phyloP scores from a whole-genome alignment of 1,284 basidiomycete species.

The Heliocybe sulcata region DNA sequence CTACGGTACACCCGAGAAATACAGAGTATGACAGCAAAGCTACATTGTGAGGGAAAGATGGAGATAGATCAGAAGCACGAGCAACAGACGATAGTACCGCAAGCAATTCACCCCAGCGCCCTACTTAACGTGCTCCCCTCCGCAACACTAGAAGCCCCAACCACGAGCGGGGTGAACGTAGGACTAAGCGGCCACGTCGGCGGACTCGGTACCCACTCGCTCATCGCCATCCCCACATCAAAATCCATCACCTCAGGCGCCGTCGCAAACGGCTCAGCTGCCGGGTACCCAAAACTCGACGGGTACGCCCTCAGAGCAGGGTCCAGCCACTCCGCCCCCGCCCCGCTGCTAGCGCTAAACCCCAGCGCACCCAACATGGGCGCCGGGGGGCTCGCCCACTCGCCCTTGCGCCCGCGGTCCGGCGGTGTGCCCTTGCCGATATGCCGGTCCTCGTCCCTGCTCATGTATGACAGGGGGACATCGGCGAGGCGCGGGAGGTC shows the following conservation, averaged over 20 bases:
- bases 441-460: neutral
- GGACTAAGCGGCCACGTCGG: neutral
- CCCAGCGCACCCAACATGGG: neutral
- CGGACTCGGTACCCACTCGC: neutral
- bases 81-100: too few relatives aligned
- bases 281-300: too few relatives aligned
- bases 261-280: too few relatives aligned
- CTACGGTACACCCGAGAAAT: too few relatives aligned
- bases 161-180: neutral
- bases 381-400: neutral
- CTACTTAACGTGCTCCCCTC: neutral
- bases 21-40: too few relatives aligned
- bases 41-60: too few relatives aligned
- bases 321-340: neutral
- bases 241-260: neutral
- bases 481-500: neutral
- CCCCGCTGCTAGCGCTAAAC: neutral
- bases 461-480: neutral
- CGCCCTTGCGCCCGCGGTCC: neutral
- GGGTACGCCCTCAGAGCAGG: neutral
- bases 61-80: too few relatives aligned
- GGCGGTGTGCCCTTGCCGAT: neutral
- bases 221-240: neutral
- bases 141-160: neutral
- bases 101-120: neutral